Evolutionary conservation across 768 basidiomycete genomes (phyloP).

Genomic region (Boletus insuetus): DNA sequence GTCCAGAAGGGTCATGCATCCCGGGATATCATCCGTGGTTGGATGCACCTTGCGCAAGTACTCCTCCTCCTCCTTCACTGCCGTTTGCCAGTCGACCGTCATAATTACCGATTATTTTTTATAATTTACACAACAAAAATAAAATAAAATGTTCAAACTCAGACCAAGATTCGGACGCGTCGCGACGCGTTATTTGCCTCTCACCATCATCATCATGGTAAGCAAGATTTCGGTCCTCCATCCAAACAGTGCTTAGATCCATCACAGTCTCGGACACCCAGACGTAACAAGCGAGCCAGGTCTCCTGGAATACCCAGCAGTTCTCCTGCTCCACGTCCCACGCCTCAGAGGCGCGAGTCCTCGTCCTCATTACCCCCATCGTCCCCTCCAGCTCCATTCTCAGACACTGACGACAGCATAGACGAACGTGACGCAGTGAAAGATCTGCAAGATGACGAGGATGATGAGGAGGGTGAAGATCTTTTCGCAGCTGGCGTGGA

Average conservation of each 20-base stretch:
- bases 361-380: slow-evolving; percentile 82
- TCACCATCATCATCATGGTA: slow-evolving; percentile 37
- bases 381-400: slow-evolving; percentile 79
- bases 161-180: slow-evolving; percentile 37
- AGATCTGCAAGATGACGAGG: slow-evolving; percentile 67
- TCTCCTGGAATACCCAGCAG: slow-evolving; percentile 50
- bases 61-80: slow-evolving; percentile 65
- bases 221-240: slow-evolving; percentile 9
- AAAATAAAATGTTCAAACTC: slow-evolving; percentile 39
- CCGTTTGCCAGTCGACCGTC: slow-evolving; percentile 50
- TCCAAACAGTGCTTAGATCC: neutral
- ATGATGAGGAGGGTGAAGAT: slow-evolving; percentile 88
- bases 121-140: neutral
- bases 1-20: slow-evolving; percentile 76
- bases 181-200: slow-evolving; percentile 41
- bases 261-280: slow-evolving; percentile 41
- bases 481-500: slow-evolving; percentile 81
- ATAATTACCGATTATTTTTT: slow-evolving; percentile 9
- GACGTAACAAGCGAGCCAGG: slow-evolving; percentile 61
- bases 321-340: slow-evolving; percentile 43
- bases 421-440: slow-evolving; percentile 66
- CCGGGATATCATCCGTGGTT: slow-evolving; percentile 74
- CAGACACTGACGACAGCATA: slow-evolving; percentile 80
- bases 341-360: slow-evolving; percentile 52
- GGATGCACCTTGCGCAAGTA: slow-evolving; percentile 68